Percentiles rank a stretch among this genome's conserved stretches.
Evolutionary conservation across 2,329 filamentous ascomycete genomes (phyloP).

Genomic region (Hymenoscyphus linearis): DNA sequence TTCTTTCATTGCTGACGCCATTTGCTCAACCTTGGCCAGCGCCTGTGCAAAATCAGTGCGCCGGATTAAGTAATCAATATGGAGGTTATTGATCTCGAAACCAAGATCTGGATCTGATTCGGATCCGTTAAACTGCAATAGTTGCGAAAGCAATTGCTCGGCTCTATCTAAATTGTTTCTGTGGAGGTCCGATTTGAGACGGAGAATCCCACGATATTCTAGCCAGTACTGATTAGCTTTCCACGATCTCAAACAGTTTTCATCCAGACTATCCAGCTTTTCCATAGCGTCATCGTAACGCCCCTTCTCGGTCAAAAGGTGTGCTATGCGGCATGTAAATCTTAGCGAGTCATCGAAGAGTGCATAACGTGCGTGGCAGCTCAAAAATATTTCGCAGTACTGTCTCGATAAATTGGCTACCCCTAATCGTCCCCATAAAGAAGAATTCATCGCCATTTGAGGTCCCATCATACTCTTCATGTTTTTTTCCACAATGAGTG

Average conservation of each 20-base stretch:
- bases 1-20: conserved; percentile 45
- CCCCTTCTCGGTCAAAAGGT: conserved; percentile 61
- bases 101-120: conserved; percentile 53
- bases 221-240: conserved; percentile 72
- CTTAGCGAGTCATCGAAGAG: conserved; percentile 76
- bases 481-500: conserved; percentile 73
- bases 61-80: conserved; percentile 54
- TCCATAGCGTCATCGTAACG: conserved; percentile 63
- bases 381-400: conserved; percentile 68
- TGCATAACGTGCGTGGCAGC: conserved; percentile 60
- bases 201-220: conserved; percentile 61
- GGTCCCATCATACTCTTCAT: conserved; percentile 68
- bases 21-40: conserved; percentile 47
- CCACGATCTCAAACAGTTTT: conserved; percentile 61
- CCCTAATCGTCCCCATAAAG: conserved; percentile 73
- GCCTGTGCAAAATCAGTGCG: conserved; percentile 48
- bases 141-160: conserved; percentile 50
- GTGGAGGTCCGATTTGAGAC: conserved; percentile 57
- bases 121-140: conserved; percentile 37
- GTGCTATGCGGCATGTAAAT: conserved; percentile 65
- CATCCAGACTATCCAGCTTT: conserved; percentile 54
- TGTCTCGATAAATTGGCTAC: conserved; percentile 48
- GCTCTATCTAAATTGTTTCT: conserved; percentile 51
- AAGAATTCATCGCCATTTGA: conserved; percentile 65
- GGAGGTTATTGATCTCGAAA: conserved; percentile 52